A percentile compares a stretch with the other conserved stretches of the same genome.
These are phyloP conservation scores for Gynandropsis gynandra DNA, from an alignment of 345 rosid species.

Conservation along the genomic window DNA sequence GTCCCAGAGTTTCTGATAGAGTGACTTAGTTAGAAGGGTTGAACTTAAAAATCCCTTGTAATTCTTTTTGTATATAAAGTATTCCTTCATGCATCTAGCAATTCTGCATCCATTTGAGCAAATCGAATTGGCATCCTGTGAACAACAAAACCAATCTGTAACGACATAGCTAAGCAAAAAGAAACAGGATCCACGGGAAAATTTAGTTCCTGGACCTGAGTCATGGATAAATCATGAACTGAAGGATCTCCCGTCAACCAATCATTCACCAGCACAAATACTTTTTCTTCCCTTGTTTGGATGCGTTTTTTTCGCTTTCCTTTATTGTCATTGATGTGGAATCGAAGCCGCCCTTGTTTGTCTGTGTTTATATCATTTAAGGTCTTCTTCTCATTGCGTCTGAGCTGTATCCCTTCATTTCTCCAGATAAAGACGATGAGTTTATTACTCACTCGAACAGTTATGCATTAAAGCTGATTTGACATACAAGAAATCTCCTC, in stretches of 20 bases:
- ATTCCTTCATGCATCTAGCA: slow-evolving; percentile 94
- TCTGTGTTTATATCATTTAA: slow-evolving; percentile 83
- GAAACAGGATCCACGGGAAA: slow-evolving; percentile 10
- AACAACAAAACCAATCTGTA: slow-evolving; percentile 22
- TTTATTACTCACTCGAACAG: slow-evolving; percentile 1
- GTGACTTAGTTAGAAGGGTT: slow-evolving; percentile 70
- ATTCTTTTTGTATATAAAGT: slow-evolving; percentile 69
- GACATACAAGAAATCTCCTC: slow-evolving; percentile 89
- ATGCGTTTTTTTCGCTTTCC: slow-evolving; percentile 85
- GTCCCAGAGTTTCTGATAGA: slow-evolving; percentile 95
- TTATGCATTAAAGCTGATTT: slow-evolving; percentile 16
- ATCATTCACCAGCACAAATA: slow-evolving; percentile 84
- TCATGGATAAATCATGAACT: slow-evolving; percentile 76
- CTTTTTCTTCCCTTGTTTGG: slow-evolving; percentile 90
- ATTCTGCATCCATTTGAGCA: slow-evolving; percentile 79
- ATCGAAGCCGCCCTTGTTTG: slow-evolving; percentile 71
- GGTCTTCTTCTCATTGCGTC: slow-evolving; percentile 93
- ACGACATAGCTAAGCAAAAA: slow-evolving; percentile 18
- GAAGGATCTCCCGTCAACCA: slow-evolving; percentile 94
- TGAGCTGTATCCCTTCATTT: slow-evolving; percentile 93
- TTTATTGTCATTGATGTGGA: slow-evolving; percentile 75
- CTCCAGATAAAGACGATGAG: slow-evolving; percentile 20
- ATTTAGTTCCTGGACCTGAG: slow-evolving; percentile 49
- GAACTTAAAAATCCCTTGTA: slow-evolving; percentile 75
- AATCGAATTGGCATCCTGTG: slow-evolving; percentile 77